Base-by-base conservation (phyloP, 768 basidiomycete genomes). In the Pholiota microspora region DNA sequence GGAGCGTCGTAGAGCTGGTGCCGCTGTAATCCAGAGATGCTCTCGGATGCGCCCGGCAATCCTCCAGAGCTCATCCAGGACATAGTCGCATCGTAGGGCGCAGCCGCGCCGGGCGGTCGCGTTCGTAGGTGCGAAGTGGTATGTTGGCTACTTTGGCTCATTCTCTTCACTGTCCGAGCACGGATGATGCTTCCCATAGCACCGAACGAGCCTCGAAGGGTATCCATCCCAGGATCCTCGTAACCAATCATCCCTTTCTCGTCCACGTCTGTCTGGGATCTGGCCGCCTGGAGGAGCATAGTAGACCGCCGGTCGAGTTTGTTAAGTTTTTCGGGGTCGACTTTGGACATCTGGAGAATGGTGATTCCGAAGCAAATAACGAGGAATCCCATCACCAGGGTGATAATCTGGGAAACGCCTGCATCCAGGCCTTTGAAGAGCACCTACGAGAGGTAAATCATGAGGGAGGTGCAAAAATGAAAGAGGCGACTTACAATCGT, bases 141-240 rank as follows among this genome's bases (percentile, higher is more conserved):
- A 21, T 61, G 65, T 4, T 64, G 61, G 58, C 73, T 77, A 56
- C 70, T 77, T 63, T 79, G 80, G 59, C 79, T 84, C 68, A 78
- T 66, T 25, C 79, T 71, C 57, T 75, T 71, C 13, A 76, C 78
- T 56, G 77, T 85, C 47, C 80, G 76, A 0, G 86, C 87, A 8
- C 87, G 80, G 51, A 96, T 92, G 64, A 98, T 89, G 66, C 89
- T 93, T 15, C 97, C 95, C 38, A 98, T 77, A 0, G 94, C 81
- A 3, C 95, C 94, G 62, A 95, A 95, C 2, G 89, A 89, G 13
- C 96, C 95, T 15, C 97, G 83, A 0, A 98, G 79, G 1, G 94
- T 82, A 58, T 94, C 94, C 68, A 97, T 89, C 2, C 95, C 95
- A 0, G 96, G 95, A 60, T 98, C 93, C 68, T 98, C 94, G 16